These are phyloP conservation scores for Aspergillus hortae DNA, from an alignment of 2,329 filamentous ascomycete genomes.

Conservation along the genomic window DNA sequence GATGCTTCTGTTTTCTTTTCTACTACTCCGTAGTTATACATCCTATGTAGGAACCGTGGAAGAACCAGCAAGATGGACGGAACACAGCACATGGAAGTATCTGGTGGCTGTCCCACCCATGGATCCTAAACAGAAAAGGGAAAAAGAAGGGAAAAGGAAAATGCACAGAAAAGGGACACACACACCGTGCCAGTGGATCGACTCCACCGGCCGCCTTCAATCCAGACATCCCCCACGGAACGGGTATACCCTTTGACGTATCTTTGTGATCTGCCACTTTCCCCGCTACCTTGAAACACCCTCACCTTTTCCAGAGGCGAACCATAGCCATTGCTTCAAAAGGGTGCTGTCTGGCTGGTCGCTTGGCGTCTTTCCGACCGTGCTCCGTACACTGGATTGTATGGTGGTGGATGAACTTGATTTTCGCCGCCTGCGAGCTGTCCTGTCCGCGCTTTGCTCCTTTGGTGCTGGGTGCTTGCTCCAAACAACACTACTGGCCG, in stretches of 20 bases:
- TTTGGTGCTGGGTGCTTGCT: constrained; percentile 12
- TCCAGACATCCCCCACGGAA: constrained; percentile 18
- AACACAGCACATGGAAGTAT: neutral
- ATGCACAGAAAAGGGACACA: constrained; percentile 4
- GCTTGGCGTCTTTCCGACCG: constrained; percentile 21
- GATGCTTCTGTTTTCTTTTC: no score
- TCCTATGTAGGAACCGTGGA: neutral
- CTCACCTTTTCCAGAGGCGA: constrained; percentile 22
- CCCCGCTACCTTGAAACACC: constrained; percentile 34
- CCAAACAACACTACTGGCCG: constrained; percentile 11
- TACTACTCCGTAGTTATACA: no score
- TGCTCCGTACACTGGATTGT: constrained; percentile 4
- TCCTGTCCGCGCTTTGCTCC: constrained; percentile 23
- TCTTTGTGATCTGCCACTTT: constrained; percentile 26
- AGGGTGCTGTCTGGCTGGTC: constrained; percentile 10
- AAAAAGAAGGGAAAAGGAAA: constrained; percentile 1
- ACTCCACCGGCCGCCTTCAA: constrained; percentile 4
- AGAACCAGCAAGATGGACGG: neutral
- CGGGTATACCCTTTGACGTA: constrained; percentile 33
- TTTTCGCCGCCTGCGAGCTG: constrained; percentile 7
- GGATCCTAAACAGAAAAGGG: neutral
- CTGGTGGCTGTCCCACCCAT: neutral
- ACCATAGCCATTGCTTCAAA: constrained; percentile 30
- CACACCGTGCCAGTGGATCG: constrained; percentile 11
- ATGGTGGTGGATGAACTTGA: neutral